Evolutionary conservation across 2,329 filamentous ascomycete genomes (phyloP).

Genomic region (Penicillium nordicum): DNA sequence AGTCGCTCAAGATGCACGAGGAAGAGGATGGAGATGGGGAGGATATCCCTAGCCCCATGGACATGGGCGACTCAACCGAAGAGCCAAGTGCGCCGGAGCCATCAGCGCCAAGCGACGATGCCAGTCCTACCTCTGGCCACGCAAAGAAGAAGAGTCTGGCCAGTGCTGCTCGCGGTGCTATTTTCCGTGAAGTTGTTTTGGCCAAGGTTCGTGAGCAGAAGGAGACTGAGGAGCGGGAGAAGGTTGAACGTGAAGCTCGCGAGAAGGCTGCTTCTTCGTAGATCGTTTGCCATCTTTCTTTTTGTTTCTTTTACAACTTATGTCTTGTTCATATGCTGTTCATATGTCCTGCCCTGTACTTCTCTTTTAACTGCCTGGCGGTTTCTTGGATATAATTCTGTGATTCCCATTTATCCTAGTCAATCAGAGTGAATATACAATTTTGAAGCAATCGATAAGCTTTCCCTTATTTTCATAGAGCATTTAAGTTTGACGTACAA

Average conservation of each 20-base stretch:
- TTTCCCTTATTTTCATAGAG: no score
- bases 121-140: conserved; percentile 22
- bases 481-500: no score
- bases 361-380: conserved; percentile 10
- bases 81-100: conserved; percentile 11
- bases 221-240: conserved; percentile 73
- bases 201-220: conserved; percentile 93
- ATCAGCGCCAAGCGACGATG: conserved; percentile 20
- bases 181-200: conserved; percentile 91
- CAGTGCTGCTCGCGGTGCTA: conserved; percentile 62
- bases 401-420: conserved; percentile 31
- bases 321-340: conserved; percentile 7
- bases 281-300: not conserved
- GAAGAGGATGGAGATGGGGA: conserved; percentile 80
- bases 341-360: conserved; percentile 11
- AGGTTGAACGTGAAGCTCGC: conserved; percentile 59
- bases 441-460: not conserved
- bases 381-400: conserved; percentile 29
- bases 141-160: conserved; percentile 53
- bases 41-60: conserved; percentile 57
- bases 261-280: conserved; percentile 35
- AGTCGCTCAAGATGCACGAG: conserved; percentile 88
- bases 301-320: conserved; percentile 4
- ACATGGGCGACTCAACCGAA: conserved; percentile 57
- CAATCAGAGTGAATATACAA: conserved; percentile 10